Percentiles rank a stretch among this genome's conserved stretches.
These are phyloP conservation scores for Fistulifera solaris DNA, from an alignment of 108 stramenopile genomes.

Conservation along the genomic window DNA sequence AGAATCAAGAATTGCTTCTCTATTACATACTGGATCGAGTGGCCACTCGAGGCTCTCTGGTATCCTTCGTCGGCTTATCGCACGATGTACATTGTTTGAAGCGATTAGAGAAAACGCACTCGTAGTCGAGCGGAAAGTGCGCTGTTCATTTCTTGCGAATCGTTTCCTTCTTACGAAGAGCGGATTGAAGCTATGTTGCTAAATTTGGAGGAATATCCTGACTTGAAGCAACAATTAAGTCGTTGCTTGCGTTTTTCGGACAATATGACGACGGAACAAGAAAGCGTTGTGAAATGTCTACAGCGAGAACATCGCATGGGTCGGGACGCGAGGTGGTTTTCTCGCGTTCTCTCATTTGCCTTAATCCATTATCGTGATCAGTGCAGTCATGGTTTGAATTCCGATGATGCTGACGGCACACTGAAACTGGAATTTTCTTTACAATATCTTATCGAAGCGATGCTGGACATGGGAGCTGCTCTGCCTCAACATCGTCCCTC, in stretches of 20 bases:
- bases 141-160: constrained; percentile 56
- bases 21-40: constrained; percentile 84
- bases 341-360: constrained; percentile 53
- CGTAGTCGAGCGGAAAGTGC: constrained; percentile 65
- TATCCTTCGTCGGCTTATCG: constrained; percentile 63
- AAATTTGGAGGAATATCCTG: background rate
- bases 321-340: constrained; percentile 67
- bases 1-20: constrained; percentile 60
- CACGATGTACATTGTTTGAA: constrained; percentile 31
- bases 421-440: constrained; percentile 8
- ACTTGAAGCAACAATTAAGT: background rate
- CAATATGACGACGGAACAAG: background rate
- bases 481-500: constrained; percentile 7
- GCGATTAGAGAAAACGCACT: constrained; percentile 72
- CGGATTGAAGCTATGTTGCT: background rate
- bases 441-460: constrained; percentile 40
- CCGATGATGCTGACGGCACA: background rate
- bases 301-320: constrained; percentile 48
- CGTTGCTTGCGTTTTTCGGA: background rate
- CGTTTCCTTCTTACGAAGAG: constrained; percentile 8
- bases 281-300: constrained; percentile 11
- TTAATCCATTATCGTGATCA: constrained; percentile 36
- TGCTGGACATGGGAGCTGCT: constrained; percentile 50
- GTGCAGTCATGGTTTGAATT: constrained; percentile 5
- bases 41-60: constrained; percentile 47